Conservation (phyloP, 495 filamentous ascomycete species). For the Xylaria intraflava region DNA sequence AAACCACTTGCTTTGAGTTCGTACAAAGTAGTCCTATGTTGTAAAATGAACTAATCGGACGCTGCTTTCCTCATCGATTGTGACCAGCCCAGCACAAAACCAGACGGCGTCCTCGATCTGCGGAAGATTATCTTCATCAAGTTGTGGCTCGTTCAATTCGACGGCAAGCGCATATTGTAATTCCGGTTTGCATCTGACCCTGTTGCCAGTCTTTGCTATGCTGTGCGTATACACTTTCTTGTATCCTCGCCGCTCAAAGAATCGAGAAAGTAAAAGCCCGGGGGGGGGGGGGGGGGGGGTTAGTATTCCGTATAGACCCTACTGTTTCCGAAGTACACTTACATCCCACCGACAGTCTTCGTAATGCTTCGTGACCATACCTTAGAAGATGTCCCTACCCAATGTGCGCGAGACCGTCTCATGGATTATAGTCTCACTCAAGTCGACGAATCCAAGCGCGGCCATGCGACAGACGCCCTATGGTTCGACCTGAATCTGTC, state of each 20-base stretch:
- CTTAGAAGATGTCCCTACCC: no score
- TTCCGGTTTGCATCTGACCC: conserved; percentile 26
- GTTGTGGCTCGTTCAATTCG: conserved; percentile 13
- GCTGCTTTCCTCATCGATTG: conserved; percentile 38
- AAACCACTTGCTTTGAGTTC: not conserved
- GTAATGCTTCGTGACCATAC: conserved; percentile 29
- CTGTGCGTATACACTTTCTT: conserved; percentile 21
- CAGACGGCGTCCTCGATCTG: conserved; percentile 35
- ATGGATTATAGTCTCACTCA: no score
- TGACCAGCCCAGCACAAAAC: conserved; percentile 49
- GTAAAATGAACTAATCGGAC: conserved; percentile 1
- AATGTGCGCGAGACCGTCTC: no score
- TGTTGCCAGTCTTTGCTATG: conserved; percentile 30
- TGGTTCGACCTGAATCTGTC: no score
- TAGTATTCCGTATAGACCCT: conserved; percentile 4
- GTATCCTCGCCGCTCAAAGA: conserved; percentile 34
- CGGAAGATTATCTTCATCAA: conserved; percentile 37
- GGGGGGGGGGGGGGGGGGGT: no score
- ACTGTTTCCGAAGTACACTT: not conserved
- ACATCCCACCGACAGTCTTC: conserved; percentile 37
- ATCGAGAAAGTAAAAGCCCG: conserved; percentile 49
- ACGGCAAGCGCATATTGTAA: conserved; percentile 46
- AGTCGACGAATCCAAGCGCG: no score
- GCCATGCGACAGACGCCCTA: no score
- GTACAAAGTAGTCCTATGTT: not conserved